These are phyloP conservation scores for Coelastrella sp. DNA, from an alignment of 139 green algal species.

Conservation along the genomic window DNA sequence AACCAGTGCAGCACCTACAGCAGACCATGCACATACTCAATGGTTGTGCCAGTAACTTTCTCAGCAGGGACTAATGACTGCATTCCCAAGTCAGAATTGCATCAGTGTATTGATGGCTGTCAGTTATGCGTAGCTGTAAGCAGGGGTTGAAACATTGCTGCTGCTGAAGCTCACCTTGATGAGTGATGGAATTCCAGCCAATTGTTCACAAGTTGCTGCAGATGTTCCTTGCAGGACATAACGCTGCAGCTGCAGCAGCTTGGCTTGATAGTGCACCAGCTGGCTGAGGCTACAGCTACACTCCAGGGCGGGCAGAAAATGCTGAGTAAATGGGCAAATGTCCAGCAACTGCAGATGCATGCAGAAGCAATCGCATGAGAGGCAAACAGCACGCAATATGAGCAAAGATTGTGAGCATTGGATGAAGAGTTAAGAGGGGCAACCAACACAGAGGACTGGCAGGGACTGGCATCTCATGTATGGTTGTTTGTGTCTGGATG, in stretches of 20 bases:
- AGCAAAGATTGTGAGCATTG: too few species aligned
- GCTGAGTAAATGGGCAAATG: neutral
- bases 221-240: slow-evolving; percentile 20
- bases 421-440: too few species aligned
- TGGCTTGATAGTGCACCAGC: slow-evolving; percentile 35
- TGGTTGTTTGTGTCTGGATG: too few species aligned
- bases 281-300: slow-evolving; percentile 22
- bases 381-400: too few species aligned
- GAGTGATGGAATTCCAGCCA: slow-evolving; percentile 8
- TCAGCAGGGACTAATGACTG: neutral
- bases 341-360: slow-evolving; percentile 25
- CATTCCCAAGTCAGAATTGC: too few species aligned
- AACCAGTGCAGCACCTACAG: slow-evolving; percentile 46
- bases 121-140: too few species aligned
- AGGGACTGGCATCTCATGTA: too few species aligned
- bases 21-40: neutral
- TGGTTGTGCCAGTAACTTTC: neutral
- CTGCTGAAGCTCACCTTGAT: slow-evolving; percentile 20
- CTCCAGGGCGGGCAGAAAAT: slow-evolving; percentile 3
- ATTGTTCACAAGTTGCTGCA: neutral
- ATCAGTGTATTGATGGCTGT: neutral
- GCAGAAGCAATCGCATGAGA: too few species aligned
- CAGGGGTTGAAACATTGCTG: too few species aligned
- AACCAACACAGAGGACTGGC: too few species aligned
- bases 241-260: slow-evolving; percentile 36